Evolutionary conservation across 192 early-diverging fungal species (phyloP), one percentile per base, ranked within the genome.

Genomic region (Podila minutissima): DNA sequence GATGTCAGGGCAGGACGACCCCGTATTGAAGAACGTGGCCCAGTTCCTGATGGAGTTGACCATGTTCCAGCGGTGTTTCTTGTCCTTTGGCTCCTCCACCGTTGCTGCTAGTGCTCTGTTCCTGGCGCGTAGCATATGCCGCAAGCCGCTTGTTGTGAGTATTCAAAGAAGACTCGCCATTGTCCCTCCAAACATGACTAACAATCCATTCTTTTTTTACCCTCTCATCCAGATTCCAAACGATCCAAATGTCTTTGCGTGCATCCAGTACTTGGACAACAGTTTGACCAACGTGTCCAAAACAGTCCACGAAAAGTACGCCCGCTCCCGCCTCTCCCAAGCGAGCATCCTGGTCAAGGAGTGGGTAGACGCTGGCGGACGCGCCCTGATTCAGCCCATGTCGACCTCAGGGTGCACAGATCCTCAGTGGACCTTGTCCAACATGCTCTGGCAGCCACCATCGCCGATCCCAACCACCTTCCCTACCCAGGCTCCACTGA

Each of bases 291-390:
- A 71, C 49, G 83, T 84, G 31, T 82, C 83, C 35, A 74, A 79
- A 59, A 75, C 63, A 12, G 74, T 84, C 2, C 77, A 82, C 26
- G 77, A 79, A 11, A 84, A 84, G 35, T 84, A 84, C 50, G 72
- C 78, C 8, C 74, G 69, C 5, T 49, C 72, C 1, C 57, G 77
- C 11, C 67, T 82, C 60, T 76, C 74, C 22, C 78, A 84, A 62
- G 83, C 77, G 4, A 84, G 83, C 28, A 84, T 82, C 46, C 65
- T 84, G 22, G 83, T 82, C 41, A 82, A 76, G 66, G 74, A 84
- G 24, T 84, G 83, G 69, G 77, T 82, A 4, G 77, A 82, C 57
- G 72, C 72, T 50, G 77, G 77, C 6, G 77, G 77, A 28, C 61
- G 77, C 13, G 77, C 77, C 5, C 32, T 73, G 26, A 73, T 81